Evolutionary conservation across 345 rosid genomes (phyloP), one percentile per base, ranked within the genome.

Genomic region (Physaria fendleri): DNA sequence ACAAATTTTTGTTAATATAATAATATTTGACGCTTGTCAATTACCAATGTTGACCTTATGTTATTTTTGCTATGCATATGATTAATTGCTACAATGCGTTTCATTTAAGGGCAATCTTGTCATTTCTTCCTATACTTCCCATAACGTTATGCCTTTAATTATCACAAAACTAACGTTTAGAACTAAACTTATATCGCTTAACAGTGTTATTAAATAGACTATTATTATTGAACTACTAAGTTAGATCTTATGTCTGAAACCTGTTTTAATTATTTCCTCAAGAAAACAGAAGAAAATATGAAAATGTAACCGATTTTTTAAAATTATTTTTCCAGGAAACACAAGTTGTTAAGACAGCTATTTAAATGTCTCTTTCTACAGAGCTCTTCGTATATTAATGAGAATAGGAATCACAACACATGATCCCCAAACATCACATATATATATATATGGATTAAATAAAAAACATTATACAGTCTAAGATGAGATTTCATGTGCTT

Each of bases 401-500:
- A 39, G 13, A 46, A 46, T 16, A 39, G 28, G 35, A 34, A 14
- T 56, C 57, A 14, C 58, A 49, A 39, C 43, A 35, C 62, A 61
- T 69, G 68, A 61, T 61, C 43, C 60, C 44, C 18, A 45, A 21
- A 37, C 12, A 68, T 25, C 37, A 67, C 32, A 33, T 27, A 38
- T 21, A 23, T 33, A 16, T 37, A 18, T 17, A 15, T 5, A 37
- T n/a, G n/a, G n/a, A n/a, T n/a, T n/a, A 1, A 25, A 29, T n/a
- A 34, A 48, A 30, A 51, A 59, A n/a, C 27, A 60, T 52, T 35
- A 68, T 59, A 52, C 48, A 68, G 72, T 52, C 73, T 27, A 44
- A 46, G 57, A 69, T 69, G 62, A 62, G 23, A 62, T 15, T 51
- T 53, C 62, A 69, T 61, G 63, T 69, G 68, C 44, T 37, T 43